Conservation (phyloP, 139 green algal species). For the Chlamydomonas incerta region DNA sequence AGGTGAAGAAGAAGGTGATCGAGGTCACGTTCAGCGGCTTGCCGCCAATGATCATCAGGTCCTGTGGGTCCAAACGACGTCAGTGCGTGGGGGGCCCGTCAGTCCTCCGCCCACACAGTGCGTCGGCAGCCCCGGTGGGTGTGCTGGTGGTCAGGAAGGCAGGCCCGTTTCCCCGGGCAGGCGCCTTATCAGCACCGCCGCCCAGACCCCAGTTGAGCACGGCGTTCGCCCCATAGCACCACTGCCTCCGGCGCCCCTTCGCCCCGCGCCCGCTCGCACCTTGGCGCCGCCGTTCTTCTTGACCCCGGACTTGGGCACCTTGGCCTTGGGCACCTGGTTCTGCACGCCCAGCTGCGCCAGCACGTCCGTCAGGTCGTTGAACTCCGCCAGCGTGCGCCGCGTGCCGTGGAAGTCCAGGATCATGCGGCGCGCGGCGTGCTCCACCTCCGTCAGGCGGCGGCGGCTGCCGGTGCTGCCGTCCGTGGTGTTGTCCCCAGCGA, state of each 20-base stretch:
- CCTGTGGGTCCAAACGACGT: neutral
- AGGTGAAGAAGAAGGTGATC: neutral
- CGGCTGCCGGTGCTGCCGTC: neutral
- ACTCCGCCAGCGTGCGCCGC: neutral
- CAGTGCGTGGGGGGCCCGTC: too few species aligned
- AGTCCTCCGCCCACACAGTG: neutral
- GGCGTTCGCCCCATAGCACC: too few species aligned
- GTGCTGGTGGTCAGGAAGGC: too few species aligned
- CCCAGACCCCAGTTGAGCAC: too few species aligned
- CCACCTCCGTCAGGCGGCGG: neutral
- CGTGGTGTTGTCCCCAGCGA: neutral
- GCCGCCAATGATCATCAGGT: neutral
- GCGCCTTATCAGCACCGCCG: too few species aligned
- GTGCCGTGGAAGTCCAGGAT: slow-evolving; percentile 18
- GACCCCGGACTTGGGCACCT: too few species aligned
- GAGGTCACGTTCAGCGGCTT: neutral
- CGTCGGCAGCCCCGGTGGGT: too few species aligned
- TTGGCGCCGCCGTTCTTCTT: neutral
- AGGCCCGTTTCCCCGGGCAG: too few species aligned
- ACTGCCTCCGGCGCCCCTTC: too few species aligned
- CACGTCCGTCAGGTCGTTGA: neutral
- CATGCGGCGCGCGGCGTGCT: neutral
- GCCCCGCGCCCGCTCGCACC: too few species aligned
- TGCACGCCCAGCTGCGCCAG: neutral
- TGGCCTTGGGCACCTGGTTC: too few species aligned